Base-by-base conservation (phyloP, 257 asterid genomes). In the Linaria vulgaris region DNA sequence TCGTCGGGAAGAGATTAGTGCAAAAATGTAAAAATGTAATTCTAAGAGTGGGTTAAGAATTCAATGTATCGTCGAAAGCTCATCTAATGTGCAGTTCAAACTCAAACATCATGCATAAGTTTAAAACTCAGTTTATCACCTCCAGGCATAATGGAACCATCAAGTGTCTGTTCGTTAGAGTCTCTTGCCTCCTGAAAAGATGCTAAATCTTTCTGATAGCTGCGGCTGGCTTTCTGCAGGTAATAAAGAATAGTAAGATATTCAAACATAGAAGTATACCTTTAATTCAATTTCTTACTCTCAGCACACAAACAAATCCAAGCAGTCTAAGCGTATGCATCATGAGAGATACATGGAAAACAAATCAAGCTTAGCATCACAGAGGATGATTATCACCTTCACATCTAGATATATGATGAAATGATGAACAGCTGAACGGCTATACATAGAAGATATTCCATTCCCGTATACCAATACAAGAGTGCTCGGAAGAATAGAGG, bases 171-270 rank as follows among this genome's bases (percentile, higher is more conserved):
- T 15, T 83, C 79, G 69, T 90, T 91, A 43, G 84, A 71, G 49
- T 83, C 85, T 67, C 86, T 81, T 50, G 95, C 90, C 74, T 91
- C 90, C 69, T 22, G 72, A 64, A 82, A 85, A 78, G 81, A 79
- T 55, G 87, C 89, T 67, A 94, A 43, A 54, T 94, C 99, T 79
- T 90, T 88, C 73, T 94, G 89, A 74, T 90, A 94, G 76, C 99
- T 90, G 67, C 86, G 92, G 9, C 80, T 80, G 34, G 99, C 99
- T 90, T 85, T 94, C 99, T 94, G 87, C 67, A 15, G 8, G 67
- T 6, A 13, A 41, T 46, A 16, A 44, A 24, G 15, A 63, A 49
- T 34, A 17, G 59, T 11, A 46, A 47, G 57, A 72, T 21, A 34
- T 34, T 34, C 5, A 11, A 50, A 69, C 47, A 63, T 11, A 21